Percentiles rank a stretch among this genome's conserved stretches.
These are phyloP conservation scores for Friedmanniomyces simplex DNA, from an alignment of 495 filamentous ascomycete species.

Conservation along the genomic window DNA sequence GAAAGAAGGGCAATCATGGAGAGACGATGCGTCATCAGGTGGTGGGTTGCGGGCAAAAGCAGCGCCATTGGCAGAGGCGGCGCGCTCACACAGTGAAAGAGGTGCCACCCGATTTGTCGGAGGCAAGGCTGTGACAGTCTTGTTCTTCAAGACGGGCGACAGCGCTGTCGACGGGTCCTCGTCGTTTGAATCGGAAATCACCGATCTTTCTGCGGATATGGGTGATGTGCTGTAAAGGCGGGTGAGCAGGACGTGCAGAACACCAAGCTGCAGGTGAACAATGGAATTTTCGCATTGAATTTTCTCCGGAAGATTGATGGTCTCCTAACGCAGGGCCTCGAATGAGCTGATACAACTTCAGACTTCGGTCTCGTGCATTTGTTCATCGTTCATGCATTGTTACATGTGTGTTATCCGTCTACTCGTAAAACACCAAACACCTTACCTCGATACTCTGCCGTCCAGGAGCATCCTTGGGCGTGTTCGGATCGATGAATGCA, in stretches of 20 bases:
- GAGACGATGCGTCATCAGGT: too few relatives aligned
- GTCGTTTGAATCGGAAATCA: neutral
- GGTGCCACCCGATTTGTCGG: neutral
- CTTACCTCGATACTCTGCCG: constrained; percentile 33
- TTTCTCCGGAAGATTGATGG: too few relatives aligned
- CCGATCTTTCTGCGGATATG: neutral
- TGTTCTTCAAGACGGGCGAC: neutral
- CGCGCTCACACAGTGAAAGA: neutral
- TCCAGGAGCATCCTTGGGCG: constrained; percentile 27
- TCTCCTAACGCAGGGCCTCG: too few relatives aligned
- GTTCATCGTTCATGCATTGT: too few relatives aligned
- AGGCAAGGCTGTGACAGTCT: neutral
- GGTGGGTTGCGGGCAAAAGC: neutral
- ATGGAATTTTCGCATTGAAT: too few relatives aligned
- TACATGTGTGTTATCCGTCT: neutral
- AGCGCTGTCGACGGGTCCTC: neutral
- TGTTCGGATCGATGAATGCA: constrained; percentile 31
- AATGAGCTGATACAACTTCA: too few relatives aligned
- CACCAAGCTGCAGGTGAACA: too few relatives aligned
- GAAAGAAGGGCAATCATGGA: too few relatives aligned
- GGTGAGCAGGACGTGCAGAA: too few relatives aligned
- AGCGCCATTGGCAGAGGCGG: neutral
- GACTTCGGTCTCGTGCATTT: too few relatives aligned
- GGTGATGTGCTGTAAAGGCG: constrained; percentile 33
- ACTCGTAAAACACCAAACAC: constrained; percentile 32